Conservation (phyloP, 2,329 filamentous ascomycete genomes). For the Diaporthe sp. region DNA sequence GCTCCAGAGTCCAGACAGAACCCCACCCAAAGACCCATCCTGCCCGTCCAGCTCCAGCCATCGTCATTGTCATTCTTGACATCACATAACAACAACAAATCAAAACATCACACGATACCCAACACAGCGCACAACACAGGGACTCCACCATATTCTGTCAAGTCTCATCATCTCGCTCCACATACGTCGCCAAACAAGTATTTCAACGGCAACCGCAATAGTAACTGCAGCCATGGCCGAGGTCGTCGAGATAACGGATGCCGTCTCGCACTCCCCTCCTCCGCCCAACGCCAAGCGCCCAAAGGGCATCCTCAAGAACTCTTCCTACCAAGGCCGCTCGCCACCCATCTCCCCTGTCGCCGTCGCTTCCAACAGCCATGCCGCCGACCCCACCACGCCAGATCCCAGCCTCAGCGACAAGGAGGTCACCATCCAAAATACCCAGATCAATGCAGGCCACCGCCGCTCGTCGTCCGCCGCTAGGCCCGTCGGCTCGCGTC, state of each 20-base stretch:
- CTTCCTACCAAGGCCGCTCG: slow-evolving; percentile 69
- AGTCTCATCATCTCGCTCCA: neutral
- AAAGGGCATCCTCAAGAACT: slow-evolving; percentile 90
- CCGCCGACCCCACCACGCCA: slow-evolving; percentile 44
- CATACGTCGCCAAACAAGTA: neutral
- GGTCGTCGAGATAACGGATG: slow-evolving; percentile 53
- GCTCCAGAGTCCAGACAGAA: slow-evolving; percentile 4
- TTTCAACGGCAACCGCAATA: slow-evolving; percentile 30
- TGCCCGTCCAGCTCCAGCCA: slow-evolving; percentile 18
- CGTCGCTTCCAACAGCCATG: slow-evolving; percentile 46
- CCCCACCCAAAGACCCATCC: slow-evolving; percentile 7
- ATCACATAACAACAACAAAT: slow-evolving; percentile 18
- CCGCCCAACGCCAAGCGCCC: slow-evolving; percentile 58
- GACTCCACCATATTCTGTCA: neutral
- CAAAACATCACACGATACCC: slow-evolving; percentile 20
- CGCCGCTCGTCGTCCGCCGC: slow-evolving; percentile 84
- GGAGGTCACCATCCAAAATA: slow-evolving; percentile 94
- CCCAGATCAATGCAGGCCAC: slow-evolving; percentile 91
- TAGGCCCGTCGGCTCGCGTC: slow-evolving; percentile 75
- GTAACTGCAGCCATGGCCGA: slow-evolving; percentile 54
- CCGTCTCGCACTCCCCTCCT: slow-evolving; percentile 58
- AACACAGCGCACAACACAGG: neutral
- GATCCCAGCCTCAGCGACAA: slow-evolving; percentile 69
- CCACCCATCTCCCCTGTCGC: slow-evolving; percentile 65
- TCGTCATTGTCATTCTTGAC: slow-evolving; percentile 30